These are phyloP conservation scores for Pichia exigua DNA, from an alignment of 805 yeast species.

Conservation along the genomic window DNA sequence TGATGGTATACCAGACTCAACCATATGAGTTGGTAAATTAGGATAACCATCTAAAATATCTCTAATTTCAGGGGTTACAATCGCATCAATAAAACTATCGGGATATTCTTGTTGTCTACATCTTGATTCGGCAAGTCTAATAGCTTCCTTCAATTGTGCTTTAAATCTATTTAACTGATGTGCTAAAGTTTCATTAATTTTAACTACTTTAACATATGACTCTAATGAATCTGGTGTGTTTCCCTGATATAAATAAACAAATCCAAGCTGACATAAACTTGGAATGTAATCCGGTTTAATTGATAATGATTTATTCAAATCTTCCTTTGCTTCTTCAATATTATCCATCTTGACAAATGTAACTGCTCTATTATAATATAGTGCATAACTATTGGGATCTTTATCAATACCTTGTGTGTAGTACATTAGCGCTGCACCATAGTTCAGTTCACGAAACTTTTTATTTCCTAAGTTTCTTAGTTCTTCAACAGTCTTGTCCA, in stretches of 20 bases:
- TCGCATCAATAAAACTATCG: slow-evolving; percentile 21
- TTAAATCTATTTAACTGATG: slow-evolving; percentile 19
- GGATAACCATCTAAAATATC: slow-evolving; percentile 16
- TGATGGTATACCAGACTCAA: slow-evolving; percentile 12
- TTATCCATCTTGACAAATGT: slow-evolving; percentile 30
- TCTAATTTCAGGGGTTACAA: slow-evolving; percentile 22
- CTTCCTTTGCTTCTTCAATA: slow-evolving; percentile 30
- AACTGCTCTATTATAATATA: slow-evolving; percentile 36
- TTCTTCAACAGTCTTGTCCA: slow-evolving; percentile 5
- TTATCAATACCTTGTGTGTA: slow-evolving; percentile 31
- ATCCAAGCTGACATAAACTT: slow-evolving; percentile 34
- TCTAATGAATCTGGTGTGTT: slow-evolving; percentile 30
- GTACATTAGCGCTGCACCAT: slow-evolving; percentile 28
- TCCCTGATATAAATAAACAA: slow-evolving; percentile 29
- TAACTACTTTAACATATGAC: slow-evolving; percentile 30
- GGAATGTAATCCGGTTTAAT: slow-evolving; percentile 30
- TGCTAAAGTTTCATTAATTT: slow-evolving; percentile 14
- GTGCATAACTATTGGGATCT: slow-evolving; percentile 27
- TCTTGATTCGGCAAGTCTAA: slow-evolving; percentile 23
- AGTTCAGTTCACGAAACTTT: slow-evolving; percentile 20
- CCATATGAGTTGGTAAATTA: slow-evolving; percentile 9
- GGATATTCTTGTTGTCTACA: slow-evolving; percentile 29
- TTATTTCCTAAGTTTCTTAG: slow-evolving; percentile 24
- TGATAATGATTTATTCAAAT: slow-evolving; percentile 26
- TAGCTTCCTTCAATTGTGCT: slow-evolving; percentile 21